phyloP scores from a whole-genome alignment of 371 early-diverging fungal species.

The Lichtheimia corymbifera region DNA sequence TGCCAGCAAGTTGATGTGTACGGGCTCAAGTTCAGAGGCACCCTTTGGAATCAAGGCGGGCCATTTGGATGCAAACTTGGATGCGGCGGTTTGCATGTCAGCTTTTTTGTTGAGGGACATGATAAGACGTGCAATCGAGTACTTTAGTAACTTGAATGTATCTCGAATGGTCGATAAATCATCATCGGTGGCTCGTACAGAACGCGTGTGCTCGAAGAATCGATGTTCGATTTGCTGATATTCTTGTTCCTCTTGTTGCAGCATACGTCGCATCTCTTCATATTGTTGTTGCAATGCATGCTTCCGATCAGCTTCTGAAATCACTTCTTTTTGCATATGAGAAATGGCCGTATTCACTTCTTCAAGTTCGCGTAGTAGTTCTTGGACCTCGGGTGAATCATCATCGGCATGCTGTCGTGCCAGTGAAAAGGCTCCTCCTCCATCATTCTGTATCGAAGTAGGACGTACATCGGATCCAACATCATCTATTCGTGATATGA shows the following conservation, averaged over 20 bases:
- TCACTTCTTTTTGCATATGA: constrained; percentile 28
- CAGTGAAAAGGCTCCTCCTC: background rate
- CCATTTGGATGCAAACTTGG: constrained; percentile 38
- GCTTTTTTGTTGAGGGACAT: constrained; percentile 59
- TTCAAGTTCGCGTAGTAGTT: constrained; percentile 37
- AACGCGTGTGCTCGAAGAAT: constrained; percentile 58
- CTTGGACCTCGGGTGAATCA: constrained; percentile 18
- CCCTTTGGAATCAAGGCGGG: constrained; percentile 22
- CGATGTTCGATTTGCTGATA: constrained; percentile 52
- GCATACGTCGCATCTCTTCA: constrained; percentile 34
- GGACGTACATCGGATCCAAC: too few species aligned
- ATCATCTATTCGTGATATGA: too few species aligned
- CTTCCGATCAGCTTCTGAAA: constrained; percentile 32
- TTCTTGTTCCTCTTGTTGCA: constrained; percentile 43
- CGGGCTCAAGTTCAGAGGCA: constrained; percentile 40
- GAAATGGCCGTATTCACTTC: constrained; percentile 35
- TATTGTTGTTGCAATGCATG: constrained; percentile 32
- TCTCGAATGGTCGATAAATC: constrained; percentile 65
- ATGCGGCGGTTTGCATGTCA: constrained; percentile 46
- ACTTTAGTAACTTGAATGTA: constrained; percentile 56
- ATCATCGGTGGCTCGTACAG: constrained; percentile 64
- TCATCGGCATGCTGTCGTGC: constrained; percentile 6
- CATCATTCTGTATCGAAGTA: background rate
- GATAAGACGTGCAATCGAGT: constrained; percentile 54
- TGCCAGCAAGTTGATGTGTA: constrained; percentile 53